A percentile compares a stretch with the other conserved stretches of the same genome.
These are phyloP conservation scores for Amanita polypyramis DNA, from an alignment of 768 basidiomycete genomes.

Conservation along the genomic window DNA sequence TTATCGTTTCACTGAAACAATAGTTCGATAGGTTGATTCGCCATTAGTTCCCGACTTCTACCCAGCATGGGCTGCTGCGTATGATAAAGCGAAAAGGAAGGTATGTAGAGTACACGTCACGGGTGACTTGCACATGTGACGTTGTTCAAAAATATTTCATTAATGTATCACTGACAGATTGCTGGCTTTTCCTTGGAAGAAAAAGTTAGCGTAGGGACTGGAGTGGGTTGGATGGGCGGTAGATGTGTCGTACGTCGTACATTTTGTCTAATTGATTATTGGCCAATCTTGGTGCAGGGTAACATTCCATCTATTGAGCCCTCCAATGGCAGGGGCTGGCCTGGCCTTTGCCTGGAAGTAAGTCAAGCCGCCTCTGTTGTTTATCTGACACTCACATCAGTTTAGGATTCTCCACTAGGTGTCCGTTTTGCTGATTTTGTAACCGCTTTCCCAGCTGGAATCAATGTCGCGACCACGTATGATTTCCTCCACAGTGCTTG, in stretches of 20 bases:
- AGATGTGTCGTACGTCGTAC: constrained; percentile 50
- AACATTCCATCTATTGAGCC: constrained; percentile 46
- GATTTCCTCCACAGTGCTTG: constrained; percentile 13
- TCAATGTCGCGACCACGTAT: constrained; percentile 76
- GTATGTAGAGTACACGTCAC: constrained; percentile 18
- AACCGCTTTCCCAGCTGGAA: constrained; percentile 74
- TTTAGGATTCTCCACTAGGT: constrained; percentile 63
- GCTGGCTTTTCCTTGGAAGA: constrained; percentile 44
- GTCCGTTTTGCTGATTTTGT: constrained; percentile 66
- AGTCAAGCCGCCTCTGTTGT: constrained; percentile 1
- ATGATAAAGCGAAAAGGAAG: constrained; percentile 44
- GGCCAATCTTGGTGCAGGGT: constrained; percentile 22
- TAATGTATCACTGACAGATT: constrained; percentile 21
- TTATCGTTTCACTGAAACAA: constrained; percentile 1
- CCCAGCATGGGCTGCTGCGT: constrained; percentile 50
- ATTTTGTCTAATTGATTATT: neutral
- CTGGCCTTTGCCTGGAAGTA: constrained; percentile 66
- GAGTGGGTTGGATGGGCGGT: constrained; percentile 55
- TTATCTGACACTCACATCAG: neutral
- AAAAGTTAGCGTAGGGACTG: constrained; percentile 56
- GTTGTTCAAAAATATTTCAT: too few relatives aligned
- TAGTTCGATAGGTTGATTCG: constrained; percentile 20
- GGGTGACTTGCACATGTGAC: too few relatives aligned
- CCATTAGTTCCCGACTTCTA: constrained; percentile 34
- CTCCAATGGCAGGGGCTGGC: constrained; percentile 36